Evolutionary conservation across 495 filamentous ascomycete genomes (phyloP), one percentile per base, ranked within the genome.

Genomic region (Tuber calosporum): DNA sequence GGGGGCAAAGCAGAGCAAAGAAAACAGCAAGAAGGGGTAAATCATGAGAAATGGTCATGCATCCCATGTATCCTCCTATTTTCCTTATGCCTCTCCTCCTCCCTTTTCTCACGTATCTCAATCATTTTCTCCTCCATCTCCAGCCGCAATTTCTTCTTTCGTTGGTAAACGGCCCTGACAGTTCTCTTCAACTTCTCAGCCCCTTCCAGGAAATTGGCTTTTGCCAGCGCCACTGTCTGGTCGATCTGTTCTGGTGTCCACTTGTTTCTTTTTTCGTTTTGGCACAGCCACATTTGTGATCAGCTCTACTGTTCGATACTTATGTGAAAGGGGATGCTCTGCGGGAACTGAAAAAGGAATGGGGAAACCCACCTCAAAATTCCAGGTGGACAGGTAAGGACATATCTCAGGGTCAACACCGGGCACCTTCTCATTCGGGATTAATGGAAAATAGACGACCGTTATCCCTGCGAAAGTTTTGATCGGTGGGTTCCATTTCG

Each of bases 311-410:
- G 66, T 62, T 6, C 68, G 41, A 41, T 68, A 62, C 13, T 26
- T 34, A 62, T 40, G 34, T 39, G 40, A 73, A 42, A 34, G 9
- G 39, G 36, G 30, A 20, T 22, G 68, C 22, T 26, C 9, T 11
- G 68, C 69, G 38, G 69, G 71, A 68, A 66, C 34, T 40, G 30
- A 42, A 19, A 48, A 58, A 67, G 38, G 67, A 69, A 38, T 20
- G 43, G 45, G 70, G 75, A 66, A 72, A 68, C 77, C 48, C 37
- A 80, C 79, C 79, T 96, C 89, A 81, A 97, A 97, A 82, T 97
- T 99, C 95, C 95, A 98, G 1, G 95, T 99, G 77, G 89, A 92
- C 83, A 97, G 87, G 84, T 93, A 99, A 69, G 93, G 91, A 73
- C 87, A 89, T 19, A 85, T 87, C 43, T 90, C 87, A 0, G 95